A percentile compares a stretch with the other conserved stretches of the same genome.
phyloP scores from a whole-genome alignment of 352 stramenopile species.

The Phytophthora citricola region DNA sequence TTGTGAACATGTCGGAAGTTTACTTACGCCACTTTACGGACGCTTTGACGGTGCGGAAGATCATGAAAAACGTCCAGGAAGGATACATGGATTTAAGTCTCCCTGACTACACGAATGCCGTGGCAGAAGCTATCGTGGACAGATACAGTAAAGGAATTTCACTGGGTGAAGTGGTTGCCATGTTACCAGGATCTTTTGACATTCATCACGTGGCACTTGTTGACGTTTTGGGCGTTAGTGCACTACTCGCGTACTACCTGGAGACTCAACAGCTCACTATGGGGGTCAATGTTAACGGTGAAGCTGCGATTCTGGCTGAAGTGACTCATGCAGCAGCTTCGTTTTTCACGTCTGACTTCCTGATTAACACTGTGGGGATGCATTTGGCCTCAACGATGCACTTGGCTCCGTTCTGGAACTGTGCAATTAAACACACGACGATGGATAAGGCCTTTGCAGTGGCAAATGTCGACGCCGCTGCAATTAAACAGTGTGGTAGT shows the following conservation, averaged over 20 bases:
- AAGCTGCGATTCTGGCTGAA: constrained; percentile 48
- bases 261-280: constrained; percentile 42
- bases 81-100: constrained; percentile 32
- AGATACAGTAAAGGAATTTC: constrained; percentile 39
- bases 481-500: constrained; percentile 32
- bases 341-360: constrained; percentile 43
- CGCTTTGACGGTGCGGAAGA: constrained; percentile 35
- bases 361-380: constrained; percentile 46
- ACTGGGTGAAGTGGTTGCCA: constrained; percentile 20
- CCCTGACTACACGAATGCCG: constrained; percentile 32
- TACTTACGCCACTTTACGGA: constrained; percentile 50
- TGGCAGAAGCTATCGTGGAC: constrained; percentile 33
- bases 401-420: constrained; percentile 54
- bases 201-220: constrained; percentile 37
- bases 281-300: constrained; percentile 46
- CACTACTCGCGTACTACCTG: constrained; percentile 33
- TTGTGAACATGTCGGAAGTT: constrained; percentile 39
- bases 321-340: constrained; percentile 38
- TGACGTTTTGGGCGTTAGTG: constrained; percentile 35
- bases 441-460: constrained; percentile 45
- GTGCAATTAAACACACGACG: constrained; percentile 44
- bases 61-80: constrained; percentile 50
- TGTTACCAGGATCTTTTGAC: constrained; percentile 36
- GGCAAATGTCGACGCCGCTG: constrained; percentile 25
- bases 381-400: constrained; percentile 38